These are phyloP conservation scores for Lepidium aucheri DNA, from an alignment of 345 rosid species.

Conservation along the genomic window DNA sequence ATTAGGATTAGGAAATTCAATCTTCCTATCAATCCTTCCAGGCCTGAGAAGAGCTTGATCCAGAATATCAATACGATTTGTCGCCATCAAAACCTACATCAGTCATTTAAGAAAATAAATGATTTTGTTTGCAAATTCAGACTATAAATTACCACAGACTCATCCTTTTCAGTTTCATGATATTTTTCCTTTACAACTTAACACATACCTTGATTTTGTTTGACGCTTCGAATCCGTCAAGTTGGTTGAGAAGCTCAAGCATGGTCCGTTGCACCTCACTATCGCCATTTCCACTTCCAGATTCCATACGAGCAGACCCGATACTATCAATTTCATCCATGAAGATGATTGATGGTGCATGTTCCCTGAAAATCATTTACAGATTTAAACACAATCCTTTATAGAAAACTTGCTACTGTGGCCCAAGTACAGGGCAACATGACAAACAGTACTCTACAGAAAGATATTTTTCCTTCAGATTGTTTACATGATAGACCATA, in stretches of 20 bases:
- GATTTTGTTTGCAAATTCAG: background rate
- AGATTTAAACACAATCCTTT: background rate
- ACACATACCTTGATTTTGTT: conserved; percentile 85
- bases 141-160: background rate
- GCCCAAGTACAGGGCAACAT: background rate
- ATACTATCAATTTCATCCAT: conserved; percentile 99
- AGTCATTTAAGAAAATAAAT: background rate
- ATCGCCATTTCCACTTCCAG: conserved; percentile 99
- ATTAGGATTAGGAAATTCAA: conserved; percentile 97
- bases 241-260: conserved; percentile 99
- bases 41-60: conserved; percentile 99
- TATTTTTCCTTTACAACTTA: background rate
- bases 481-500: background rate
- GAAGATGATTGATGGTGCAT: conserved; percentile 93
- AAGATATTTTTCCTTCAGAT: background rate
- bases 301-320: conserved; percentile 99
- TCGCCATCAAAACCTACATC: conserved; percentile 92
- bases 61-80: conserved; percentile 92
- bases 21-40: conserved; percentile 94
- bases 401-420: background rate
- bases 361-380: conserved; percentile 60
- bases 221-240: conserved; percentile 97
- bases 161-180: background rate
- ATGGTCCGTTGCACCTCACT: conserved; percentile 97
- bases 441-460: background rate